Evolutionary conservation across 1,284 basidiomycete genomes (phyloP).

Genomic region (Malassezia slooffiae): DNA sequence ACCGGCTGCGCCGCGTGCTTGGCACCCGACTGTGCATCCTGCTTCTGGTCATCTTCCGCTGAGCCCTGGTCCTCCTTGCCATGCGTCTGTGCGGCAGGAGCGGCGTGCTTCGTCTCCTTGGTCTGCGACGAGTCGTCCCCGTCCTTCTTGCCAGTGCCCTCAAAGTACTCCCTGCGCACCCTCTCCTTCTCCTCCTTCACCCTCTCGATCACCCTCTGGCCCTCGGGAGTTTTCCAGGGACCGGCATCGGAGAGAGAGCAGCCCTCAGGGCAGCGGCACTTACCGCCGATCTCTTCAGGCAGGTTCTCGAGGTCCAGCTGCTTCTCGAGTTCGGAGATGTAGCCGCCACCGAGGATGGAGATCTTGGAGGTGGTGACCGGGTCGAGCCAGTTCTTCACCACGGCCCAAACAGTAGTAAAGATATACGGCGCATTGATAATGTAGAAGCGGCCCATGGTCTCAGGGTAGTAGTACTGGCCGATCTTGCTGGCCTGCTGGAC

Average conservation of each 20-base stretch:
- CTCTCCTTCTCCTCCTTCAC: slow-evolving; percentile 28
- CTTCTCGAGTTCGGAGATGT: slow-evolving; percentile 29
- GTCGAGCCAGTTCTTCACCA: slow-evolving; percentile 90
- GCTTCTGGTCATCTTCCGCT: no score
- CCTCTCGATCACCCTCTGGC: slow-evolving; percentile 33
- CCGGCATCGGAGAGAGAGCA: slow-evolving; percentile 83
- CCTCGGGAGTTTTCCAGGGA: slow-evolving; percentile 64
- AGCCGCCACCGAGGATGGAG: slow-evolving; percentile 37
- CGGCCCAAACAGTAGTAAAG: slow-evolving; percentile 76
- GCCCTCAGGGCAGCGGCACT: slow-evolving; percentile 65
- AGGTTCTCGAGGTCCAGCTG: slow-evolving; percentile 68
- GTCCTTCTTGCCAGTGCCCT: neutral
- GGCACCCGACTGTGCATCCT: no score
- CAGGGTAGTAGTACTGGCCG: slow-evolving; percentile 70
- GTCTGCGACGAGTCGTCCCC: no score
- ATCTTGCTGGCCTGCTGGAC: slow-evolving; percentile 67
- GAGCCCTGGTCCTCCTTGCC: no score
- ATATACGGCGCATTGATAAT: slow-evolving; percentile 74
- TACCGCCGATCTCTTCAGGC: slow-evolving; percentile 74
- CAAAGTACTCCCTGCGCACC: slow-evolving; percentile 15
- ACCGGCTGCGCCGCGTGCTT: no score
- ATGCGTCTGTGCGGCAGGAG: no score
- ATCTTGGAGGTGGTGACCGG: slow-evolving; percentile 78
- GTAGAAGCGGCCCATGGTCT: slow-evolving; percentile 80
- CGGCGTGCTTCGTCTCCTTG: no score